Percentiles rank a stretch among this genome's conserved stretches.
These are phyloP conservation scores for Aspergillus sp. DNA, from an alignment of 2,329 filamentous ascomycete species.

Conservation along the genomic window DNA sequence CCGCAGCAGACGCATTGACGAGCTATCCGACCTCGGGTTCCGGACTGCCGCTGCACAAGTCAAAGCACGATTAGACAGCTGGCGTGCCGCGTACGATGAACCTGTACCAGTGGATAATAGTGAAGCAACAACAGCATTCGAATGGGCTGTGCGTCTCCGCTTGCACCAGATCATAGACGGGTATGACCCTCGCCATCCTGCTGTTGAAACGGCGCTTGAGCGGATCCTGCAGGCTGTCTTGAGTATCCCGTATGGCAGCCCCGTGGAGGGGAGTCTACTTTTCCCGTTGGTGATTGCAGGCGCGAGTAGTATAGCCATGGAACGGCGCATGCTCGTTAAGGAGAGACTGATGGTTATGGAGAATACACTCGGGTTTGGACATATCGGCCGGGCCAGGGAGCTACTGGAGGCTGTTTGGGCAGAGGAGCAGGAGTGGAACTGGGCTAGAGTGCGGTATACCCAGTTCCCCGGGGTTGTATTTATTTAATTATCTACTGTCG, in stretches of 20 bases:
- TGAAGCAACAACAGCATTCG: conserved; percentile 40
- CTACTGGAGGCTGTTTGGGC: conserved; percentile 45
- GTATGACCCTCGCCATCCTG: conserved; percentile 38
- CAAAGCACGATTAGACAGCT: conserved; percentile 39
- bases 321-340: conserved; percentile 39
- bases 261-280: conserved; percentile 43
- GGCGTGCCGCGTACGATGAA: conserved; percentile 28
- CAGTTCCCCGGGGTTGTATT: conserved; percentile 30
- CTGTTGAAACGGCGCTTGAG: conserved; percentile 34
- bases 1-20: conserved; percentile 27
- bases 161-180: conserved; percentile 47
- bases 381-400: conserved; percentile 43
- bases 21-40: conserved; percentile 32
- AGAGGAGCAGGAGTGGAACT: conserved; percentile 22
- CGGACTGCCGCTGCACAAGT: conserved; percentile 32
- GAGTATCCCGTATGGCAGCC: conserved; percentile 44
- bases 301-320: conserved; percentile 38
- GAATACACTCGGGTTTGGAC: conserved; percentile 45
- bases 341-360: conserved; percentile 48
- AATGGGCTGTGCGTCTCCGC: conserved; percentile 44
- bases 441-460: conserved; percentile 30
- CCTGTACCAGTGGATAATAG: too few relatives aligned
- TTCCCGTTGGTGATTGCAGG: conserved; percentile 47
- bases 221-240: conserved; percentile 40
- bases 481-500: conserved; percentile 6